Evolutionary conservation across 805 yeast genomes (phyloP).

Genomic region (Myxozyma sirexii): DNA sequence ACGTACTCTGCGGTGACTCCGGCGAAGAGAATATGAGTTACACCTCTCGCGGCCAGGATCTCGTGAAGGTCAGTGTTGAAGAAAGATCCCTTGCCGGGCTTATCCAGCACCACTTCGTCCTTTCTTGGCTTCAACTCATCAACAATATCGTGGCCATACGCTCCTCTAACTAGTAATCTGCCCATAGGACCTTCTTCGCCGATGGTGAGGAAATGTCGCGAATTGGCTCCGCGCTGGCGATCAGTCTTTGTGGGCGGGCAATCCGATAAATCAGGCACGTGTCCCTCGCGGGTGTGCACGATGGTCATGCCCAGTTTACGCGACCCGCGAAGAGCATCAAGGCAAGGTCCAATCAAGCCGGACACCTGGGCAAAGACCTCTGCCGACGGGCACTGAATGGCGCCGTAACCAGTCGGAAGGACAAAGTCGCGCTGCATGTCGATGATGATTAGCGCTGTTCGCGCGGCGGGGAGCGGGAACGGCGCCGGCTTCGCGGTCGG

Average conservation of each 20-base stretch:
- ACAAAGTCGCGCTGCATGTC: constrained; percentile 45
- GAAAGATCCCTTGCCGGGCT: constrained; percentile 44
- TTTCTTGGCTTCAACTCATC: constrained; percentile 40
- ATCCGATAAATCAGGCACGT: constrained; percentile 39
- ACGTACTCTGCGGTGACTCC: constrained; percentile 44
- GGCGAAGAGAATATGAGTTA: constrained; percentile 40
- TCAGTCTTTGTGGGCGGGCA: constrained; percentile 40
- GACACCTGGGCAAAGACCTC: constrained; percentile 39
- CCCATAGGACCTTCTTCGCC: constrained; percentile 45
- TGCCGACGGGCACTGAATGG: constrained; percentile 39
- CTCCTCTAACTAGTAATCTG: constrained; percentile 40
- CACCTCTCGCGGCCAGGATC: constrained; percentile 39
- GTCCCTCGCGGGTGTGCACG: constrained; percentile 44
- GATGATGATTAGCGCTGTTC: constrained; percentile 41
- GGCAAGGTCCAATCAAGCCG: constrained; percentile 35
- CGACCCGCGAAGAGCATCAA: constrained; percentile 37
- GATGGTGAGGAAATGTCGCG: constrained; percentile 36
- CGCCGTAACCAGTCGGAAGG: constrained; percentile 41
- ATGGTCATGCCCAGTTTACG: constrained; percentile 40
- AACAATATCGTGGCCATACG: constrained; percentile 43
- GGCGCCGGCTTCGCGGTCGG: constrained; percentile 34
- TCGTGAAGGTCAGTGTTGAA: constrained; percentile 42
- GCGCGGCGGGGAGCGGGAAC: constrained; percentile 35
- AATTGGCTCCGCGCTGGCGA: constrained; percentile 37
- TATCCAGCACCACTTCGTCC: constrained; percentile 41